These are phyloP conservation scores for Chalciporus sphaerocephalus DNA, from an alignment of 768 basidiomycete genomes.

Conservation along the genomic window DNA sequence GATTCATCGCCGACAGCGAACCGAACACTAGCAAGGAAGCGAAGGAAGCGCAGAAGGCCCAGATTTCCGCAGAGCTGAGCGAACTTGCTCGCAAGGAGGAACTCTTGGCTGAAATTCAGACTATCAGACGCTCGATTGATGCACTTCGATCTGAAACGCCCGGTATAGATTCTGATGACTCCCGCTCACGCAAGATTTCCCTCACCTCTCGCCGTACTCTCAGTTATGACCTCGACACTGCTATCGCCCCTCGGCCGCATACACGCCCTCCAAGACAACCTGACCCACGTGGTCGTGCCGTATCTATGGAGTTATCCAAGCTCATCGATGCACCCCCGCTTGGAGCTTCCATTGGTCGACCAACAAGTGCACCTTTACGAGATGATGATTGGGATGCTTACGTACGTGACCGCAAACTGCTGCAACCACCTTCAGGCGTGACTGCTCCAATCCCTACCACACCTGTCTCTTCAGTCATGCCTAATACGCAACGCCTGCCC, in stretches of 20 bases:
- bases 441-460: constrained; percentile 75
- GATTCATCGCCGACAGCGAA: constrained; percentile 54
- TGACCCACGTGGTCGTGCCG: constrained; percentile 65
- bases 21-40: constrained; percentile 26
- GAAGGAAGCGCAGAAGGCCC: constrained; percentile 31
- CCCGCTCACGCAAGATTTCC: constrained; percentile 60
- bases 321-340: constrained; percentile 40
- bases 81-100: constrained; percentile 66
- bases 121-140: constrained; percentile 75
- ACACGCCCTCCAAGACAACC: constrained; percentile 65
- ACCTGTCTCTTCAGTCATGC: constrained; percentile 34
- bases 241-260: constrained; percentile 51
- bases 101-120: constrained; percentile 72
- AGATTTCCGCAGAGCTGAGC: constrained; percentile 40
- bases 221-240: constrained; percentile 58
- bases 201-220: constrained; percentile 64
- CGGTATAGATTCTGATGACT: constrained; percentile 42
- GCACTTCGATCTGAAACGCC: constrained; percentile 69
- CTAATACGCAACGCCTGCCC: constrained; percentile 40
- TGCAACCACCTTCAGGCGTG: constrained; percentile 79
- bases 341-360: constrained; percentile 57
- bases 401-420: constrained; percentile 75
- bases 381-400: constrained; percentile 87
- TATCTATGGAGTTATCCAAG: constrained; percentile 66
- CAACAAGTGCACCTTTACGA: constrained; percentile 68